Conservation (phyloP, 148 eudicot species). For the Rhododendron mucronatum region DNA sequence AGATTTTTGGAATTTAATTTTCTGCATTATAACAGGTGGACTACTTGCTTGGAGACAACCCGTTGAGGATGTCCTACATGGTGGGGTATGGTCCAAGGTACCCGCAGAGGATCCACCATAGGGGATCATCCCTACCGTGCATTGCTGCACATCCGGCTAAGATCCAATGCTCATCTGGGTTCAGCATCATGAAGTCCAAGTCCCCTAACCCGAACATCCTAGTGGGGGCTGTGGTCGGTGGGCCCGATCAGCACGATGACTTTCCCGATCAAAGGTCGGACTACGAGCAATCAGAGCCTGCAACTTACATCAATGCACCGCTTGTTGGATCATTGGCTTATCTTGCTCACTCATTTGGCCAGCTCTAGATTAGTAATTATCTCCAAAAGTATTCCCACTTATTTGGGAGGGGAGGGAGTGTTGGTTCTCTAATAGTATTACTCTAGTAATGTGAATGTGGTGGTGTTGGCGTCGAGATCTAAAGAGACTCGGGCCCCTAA, state of each 20-base stretch:
- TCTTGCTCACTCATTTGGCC: conserved; percentile 86
- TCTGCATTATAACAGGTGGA: conserved; percentile 37
- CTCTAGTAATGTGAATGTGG: neutral
- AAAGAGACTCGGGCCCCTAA: conserved; percentile 25
- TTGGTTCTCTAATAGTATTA: neutral
- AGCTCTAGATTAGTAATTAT: conserved; percentile 30
- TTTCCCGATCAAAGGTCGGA: conserved; percentile 69
- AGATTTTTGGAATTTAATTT: neutral
- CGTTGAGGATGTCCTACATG: neutral
- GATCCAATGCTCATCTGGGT: conserved; percentile 71
- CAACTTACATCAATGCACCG: conserved; percentile 75
- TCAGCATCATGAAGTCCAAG: conserved; percentile 47
- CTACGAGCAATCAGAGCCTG: conserved; percentile 74
- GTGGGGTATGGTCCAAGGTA: conserved; percentile 1
- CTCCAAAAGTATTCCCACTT: neutral
- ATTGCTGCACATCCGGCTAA: conserved; percentile 56
- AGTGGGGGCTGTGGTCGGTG: conserved; percentile 76
- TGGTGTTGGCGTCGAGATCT: conserved; percentile 2
- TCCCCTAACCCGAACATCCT: conserved; percentile 70
- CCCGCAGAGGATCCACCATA: conserved; percentile 60
- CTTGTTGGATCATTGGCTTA: conserved; percentile 77
- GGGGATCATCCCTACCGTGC: conserved; percentile 78
- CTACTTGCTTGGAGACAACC: neutral
- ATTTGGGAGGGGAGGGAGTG: neutral
- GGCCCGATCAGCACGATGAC: conserved; percentile 57